These are phyloP conservation scores for Chalaropsis ovoidea DNA, from an alignment of 2,329 filamentous ascomycete species.

Conservation along the genomic window DNA sequence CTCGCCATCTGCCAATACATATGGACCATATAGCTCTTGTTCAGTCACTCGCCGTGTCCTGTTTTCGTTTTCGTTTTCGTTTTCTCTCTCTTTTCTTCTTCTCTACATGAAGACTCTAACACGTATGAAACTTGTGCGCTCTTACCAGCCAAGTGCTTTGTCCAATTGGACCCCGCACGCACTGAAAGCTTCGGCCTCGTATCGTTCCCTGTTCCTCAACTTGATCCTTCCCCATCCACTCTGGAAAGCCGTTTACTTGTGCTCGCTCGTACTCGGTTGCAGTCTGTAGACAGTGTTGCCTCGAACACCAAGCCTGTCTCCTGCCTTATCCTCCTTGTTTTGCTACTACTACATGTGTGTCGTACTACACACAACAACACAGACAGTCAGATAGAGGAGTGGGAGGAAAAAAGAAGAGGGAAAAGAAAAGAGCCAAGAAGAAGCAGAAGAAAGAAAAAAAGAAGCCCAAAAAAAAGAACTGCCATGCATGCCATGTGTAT, in stretches of 20 bases:
- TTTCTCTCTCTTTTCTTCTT: constrained; percentile 4
- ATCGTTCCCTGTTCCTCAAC: too few relatives aligned
- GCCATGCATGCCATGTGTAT: constrained; percentile 4
- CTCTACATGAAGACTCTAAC: background rate
- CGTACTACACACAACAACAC: background rate
- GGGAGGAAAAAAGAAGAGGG: background rate
- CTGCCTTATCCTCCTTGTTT: too few relatives aligned
- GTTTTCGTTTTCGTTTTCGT: background rate
- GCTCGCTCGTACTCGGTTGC: too few relatives aligned
- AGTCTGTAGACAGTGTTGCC: too few relatives aligned
- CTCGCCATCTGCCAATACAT: background rate
- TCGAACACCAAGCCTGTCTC: too few relatives aligned
- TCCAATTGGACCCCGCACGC: constrained; percentile 2
- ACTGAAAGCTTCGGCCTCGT: background rate
- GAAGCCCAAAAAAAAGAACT: constrained; percentile 1
- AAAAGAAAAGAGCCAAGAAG: background rate
- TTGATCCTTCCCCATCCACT: too few relatives aligned
- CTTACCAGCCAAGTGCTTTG: background rate
- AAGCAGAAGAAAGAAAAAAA: constrained; percentile 7
- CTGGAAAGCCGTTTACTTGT: too few relatives aligned
- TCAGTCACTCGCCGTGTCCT: background rate
- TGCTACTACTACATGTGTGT: background rate
- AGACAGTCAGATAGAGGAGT: background rate
- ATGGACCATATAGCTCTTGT: background rate
- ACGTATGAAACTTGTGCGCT: background rate